These are phyloP conservation scores for Claviceps arundinis DNA, from an alignment of 2,329 filamentous ascomycete species.

Conservation along the genomic window DNA sequence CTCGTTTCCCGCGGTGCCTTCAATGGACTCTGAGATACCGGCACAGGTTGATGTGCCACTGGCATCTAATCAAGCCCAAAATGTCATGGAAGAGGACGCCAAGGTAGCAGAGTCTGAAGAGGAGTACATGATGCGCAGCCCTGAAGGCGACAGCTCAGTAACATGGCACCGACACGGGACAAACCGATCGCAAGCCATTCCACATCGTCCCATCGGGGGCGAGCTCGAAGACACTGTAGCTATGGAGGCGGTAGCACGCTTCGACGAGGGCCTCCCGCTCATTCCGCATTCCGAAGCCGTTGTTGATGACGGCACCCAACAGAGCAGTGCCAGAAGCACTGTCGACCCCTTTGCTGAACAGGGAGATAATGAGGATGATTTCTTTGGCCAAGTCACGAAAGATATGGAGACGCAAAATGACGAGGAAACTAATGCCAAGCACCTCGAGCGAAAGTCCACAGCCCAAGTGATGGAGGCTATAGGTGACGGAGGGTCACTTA, in stretches of 20 bases:
- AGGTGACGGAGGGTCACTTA: slow-evolving; percentile 23
- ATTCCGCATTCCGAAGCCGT: slow-evolving; percentile 25
- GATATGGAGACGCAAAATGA: slow-evolving; percentile 12
- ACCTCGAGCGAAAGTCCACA: slow-evolving; percentile 56
- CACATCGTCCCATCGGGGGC: slow-evolving; percentile 28
- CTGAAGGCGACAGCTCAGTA: slow-evolving; percentile 5
- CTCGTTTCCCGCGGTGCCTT: slow-evolving; percentile 47
- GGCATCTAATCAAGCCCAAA: slow-evolving; percentile 36
- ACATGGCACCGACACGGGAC: slow-evolving; percentile 5
- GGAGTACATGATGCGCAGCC: slow-evolving; percentile 12
- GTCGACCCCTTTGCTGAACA: slow-evolving; percentile 30
- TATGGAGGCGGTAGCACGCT: slow-evolving; percentile 43
- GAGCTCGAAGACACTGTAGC: slow-evolving; percentile 27
- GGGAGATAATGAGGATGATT: slow-evolving; percentile 44
- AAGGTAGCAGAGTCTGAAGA: slow-evolving; percentile 29
- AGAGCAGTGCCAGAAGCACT: slow-evolving; percentile 11
- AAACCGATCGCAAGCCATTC: slow-evolving; percentile 11
- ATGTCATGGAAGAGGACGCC: slow-evolving; percentile 40
- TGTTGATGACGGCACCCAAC: slow-evolving; percentile 1
- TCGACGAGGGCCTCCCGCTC: slow-evolving; percentile 57
- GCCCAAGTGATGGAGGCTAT: slow-evolving; percentile 45
- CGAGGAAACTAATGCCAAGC: slow-evolving; percentile 10
- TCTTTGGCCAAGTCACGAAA: slow-evolving; percentile 42
- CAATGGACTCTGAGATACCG: slow-evolving; percentile 17
- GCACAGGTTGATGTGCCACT: slow-evolving; percentile 24